Evolutionary conservation across 108 stramenopile genomes (phyloP), one percentile per base, ranked within the genome.

Genomic region (Schizochytrium sp.): DNA sequence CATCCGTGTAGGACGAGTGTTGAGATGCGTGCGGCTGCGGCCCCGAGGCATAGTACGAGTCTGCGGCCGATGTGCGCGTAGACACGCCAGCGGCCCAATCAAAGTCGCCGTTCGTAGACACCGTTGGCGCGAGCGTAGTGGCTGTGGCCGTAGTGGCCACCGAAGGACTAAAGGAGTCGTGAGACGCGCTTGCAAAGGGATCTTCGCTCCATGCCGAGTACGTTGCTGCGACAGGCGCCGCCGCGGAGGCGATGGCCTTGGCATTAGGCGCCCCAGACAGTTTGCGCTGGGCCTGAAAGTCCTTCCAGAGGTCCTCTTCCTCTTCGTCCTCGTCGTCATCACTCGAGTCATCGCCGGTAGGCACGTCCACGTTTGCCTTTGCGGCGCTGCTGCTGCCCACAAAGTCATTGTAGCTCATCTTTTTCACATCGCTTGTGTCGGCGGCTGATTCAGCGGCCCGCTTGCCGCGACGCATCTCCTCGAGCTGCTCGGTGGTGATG

Each of bases 401-500:
- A 28, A 83, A 83, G 28, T 83, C 76, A 5, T 83, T 83, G 51
- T 25, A 83, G 45, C 48, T 53, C 76, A 83, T 83, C 12, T 53
- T 47, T 34, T 83, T 83, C 18, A 83, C 76, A 12, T 83, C 76
- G 51, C 76, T 53, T 1, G 45, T 53, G n/a, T 47, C 45, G n/a
- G 48, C 76, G 19, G 76, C 76, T 6, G 14, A 16, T 28, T 53
- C 45, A 23, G 76, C 45, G 3, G 19, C 76, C 19, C 76, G 76
- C 51, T 83, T 83, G 51, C 48, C 19, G n/a, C 51, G 19, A 16
- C 76, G 76, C 76, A 83, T 83, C n/a, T 83, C 76, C 76, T 83
- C 76, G 25, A 83, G 76, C 45, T 47, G 45, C 76, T 83, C 76
- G 19, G 28, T 21, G 51, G 19, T 83, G 76, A 83, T 83, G 12